phyloP scores from a whole-genome alignment of 1,284 basidiomycete genomes.

The Tilletia walkeri region DNA sequence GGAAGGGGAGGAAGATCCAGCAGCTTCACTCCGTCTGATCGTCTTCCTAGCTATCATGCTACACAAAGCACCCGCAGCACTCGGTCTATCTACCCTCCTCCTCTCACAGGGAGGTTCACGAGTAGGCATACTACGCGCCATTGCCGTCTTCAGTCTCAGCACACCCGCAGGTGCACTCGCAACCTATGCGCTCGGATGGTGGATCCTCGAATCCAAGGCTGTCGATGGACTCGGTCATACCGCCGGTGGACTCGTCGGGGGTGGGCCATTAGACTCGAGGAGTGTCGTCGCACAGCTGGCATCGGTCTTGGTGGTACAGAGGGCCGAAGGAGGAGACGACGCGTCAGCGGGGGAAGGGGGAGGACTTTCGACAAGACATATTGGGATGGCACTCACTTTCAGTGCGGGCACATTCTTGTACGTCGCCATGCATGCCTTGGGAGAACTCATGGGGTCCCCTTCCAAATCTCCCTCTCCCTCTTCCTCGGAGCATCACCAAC shows the following conservation, averaged over 20 bases:
- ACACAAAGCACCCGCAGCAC: constrained; percentile 53
- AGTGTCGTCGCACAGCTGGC: not conserved
- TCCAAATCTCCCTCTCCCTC: constrained; percentile 6
- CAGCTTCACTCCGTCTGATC: constrained; percentile 28
- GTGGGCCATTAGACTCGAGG: not conserved
- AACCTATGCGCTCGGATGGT: constrained; percentile 23
- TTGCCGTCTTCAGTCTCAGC: constrained; percentile 40
- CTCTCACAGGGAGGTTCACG: constrained; percentile 38
- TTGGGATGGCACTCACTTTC: constrained; percentile 73
- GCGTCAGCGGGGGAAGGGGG: not conserved
- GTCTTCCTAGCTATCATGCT: constrained; percentile 52
- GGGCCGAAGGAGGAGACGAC: not conserved
- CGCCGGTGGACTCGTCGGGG: not conserved
- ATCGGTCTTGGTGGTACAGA: not conserved
- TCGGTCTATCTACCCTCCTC: constrained; percentile 51
- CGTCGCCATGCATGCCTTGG: constrained; percentile 69
- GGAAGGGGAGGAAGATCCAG: not conserved
- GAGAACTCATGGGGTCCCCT: constrained; percentile 36
- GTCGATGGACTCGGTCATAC: not conserved
- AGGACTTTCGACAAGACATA: constrained; percentile 50
- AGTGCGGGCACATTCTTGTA: constrained; percentile 92
- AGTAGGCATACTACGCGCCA: constrained; percentile 36
- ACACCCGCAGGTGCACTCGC: constrained; percentile 43
- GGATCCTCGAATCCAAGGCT: not conserved
- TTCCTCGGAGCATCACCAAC: not conserved